These are phyloP conservation scores for Arctostaphylos glauca DNA, from an alignment of 148 eudicot genomes.

Conservation along the genomic window DNA sequence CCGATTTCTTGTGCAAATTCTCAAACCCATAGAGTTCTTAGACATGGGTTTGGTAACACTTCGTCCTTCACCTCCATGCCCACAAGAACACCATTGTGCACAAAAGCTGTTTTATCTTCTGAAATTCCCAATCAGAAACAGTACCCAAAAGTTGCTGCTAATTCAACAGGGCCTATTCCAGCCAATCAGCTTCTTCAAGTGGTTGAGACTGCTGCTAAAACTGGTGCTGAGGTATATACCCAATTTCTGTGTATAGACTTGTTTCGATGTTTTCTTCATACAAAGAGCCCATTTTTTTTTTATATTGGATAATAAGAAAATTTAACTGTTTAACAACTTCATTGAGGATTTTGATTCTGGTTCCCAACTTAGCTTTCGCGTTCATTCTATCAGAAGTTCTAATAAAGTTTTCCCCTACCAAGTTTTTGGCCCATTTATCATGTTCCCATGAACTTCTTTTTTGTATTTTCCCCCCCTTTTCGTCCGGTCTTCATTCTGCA, in stretches of 20 bases:
- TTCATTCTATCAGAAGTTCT: not conserved
- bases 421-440: not conserved
- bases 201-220: slow-evolving; percentile 71
- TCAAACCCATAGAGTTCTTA: slow-evolving; percentile 2
- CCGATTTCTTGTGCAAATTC: not conserved
- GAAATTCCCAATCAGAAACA: slow-evolving; percentile 29
- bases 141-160: slow-evolving; percentile 56
- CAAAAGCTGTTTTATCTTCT: slow-evolving; percentile 41
- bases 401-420: not conserved
- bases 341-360: not conserved
- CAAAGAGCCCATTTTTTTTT: no score
- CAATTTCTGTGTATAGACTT: not conserved
- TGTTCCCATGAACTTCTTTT: no score
- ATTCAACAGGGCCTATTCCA: slow-evolving; percentile 60
- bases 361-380: not conserved
- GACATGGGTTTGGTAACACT: slow-evolving; percentile 22
- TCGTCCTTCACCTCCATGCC: slow-evolving; percentile 7
- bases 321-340: not conserved
- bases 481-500: not conserved
- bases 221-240: slow-evolving; percentile 71
- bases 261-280: not conserved
- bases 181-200: slow-evolving; percentile 52
- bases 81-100: slow-evolving; percentile 18
- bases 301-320: not conserved
- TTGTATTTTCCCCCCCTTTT: not conserved